A percentile compares a stretch with the other conserved stretches of the same genome.
Conservation (phyloP, 2,329 filamentous ascomycete species). For the Nannizziopsis barbatae region DNA sequence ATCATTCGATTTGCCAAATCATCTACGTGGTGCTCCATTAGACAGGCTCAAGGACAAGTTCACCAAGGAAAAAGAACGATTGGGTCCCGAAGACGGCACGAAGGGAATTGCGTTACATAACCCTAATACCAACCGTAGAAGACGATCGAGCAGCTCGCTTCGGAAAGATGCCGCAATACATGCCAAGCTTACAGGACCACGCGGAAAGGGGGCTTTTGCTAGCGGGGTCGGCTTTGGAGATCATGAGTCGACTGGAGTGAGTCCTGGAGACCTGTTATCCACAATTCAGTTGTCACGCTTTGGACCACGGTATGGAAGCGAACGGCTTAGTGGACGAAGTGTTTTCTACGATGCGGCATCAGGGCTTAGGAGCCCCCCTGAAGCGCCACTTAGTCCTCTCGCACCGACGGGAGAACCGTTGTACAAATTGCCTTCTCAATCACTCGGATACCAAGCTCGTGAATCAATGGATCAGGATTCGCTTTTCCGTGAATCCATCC, state of each 20-base stretch:
- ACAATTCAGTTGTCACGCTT: constrained; percentile 61
- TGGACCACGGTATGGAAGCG: constrained; percentile 38
- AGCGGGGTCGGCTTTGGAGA: constrained; percentile 20
- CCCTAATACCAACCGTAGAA: constrained; percentile 51
- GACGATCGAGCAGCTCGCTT: constrained; percentile 61
- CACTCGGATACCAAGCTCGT: constrained; percentile 50
- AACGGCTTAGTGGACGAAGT: constrained; percentile 13
- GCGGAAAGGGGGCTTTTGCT: constrained; percentile 28
- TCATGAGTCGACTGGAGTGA: constrained; percentile 40
- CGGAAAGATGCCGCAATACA: constrained; percentile 70
- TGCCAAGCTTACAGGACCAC: constrained; percentile 42
- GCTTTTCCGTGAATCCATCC: constrained; percentile 75
- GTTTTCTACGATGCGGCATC: constrained; percentile 10
- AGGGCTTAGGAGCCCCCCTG: constrained; percentile 9
- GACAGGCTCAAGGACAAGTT: constrained; percentile 90
- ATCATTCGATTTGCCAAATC: constrained; percentile 79
- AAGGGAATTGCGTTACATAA: constrained; percentile 97
- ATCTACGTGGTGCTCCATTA: constrained; percentile 71
- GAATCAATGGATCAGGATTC: constrained; percentile 81
- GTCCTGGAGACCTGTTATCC: constrained; percentile 67
- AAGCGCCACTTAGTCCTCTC: constrained; percentile 2
- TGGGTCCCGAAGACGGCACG: constrained; percentile 65
- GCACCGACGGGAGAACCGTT: neutral
- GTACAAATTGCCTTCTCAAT: constrained; percentile 23
- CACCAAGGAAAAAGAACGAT: constrained; percentile 66